These are phyloP conservation scores for Isabelozyma rhagii DNA, from an alignment of 805 yeast species.

Conservation along the genomic window DNA sequence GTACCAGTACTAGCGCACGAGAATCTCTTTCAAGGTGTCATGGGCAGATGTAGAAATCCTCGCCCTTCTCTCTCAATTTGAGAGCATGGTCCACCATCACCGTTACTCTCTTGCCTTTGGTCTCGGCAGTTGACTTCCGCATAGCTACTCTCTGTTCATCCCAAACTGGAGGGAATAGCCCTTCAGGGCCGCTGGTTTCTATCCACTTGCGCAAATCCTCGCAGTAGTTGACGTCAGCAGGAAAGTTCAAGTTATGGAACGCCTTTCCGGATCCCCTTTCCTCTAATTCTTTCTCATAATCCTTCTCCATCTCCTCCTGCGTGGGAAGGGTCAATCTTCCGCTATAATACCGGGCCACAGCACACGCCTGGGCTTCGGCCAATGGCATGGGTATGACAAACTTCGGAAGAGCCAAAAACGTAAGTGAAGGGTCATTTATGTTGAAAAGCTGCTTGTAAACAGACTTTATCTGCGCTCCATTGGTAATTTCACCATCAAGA, in stretches of 20 bases:
- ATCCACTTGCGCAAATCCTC: constrained; percentile 29
- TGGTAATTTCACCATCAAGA: constrained; percentile 19
- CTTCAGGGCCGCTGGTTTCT: constrained; percentile 1
- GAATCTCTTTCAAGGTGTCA: too few relatives aligned
- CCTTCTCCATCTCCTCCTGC: constrained; percentile 28
- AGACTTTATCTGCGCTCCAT: constrained; percentile 36
- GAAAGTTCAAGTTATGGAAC: constrained; percentile 45
- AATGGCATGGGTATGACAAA: constrained; percentile 51
- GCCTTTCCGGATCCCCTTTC: constrained; percentile 17
- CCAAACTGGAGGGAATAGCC: constrained; percentile 7
- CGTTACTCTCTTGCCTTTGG: constrained; percentile 7
- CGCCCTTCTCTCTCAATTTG: constrained; percentile 1
- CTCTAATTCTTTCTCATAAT: constrained; percentile 25
- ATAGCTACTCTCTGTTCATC: constrained; percentile 4
- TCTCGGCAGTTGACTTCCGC: constrained; percentile 2
- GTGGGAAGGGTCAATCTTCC: constrained; percentile 44
- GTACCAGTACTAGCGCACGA: too few relatives aligned
- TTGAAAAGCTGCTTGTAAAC: constrained; percentile 47
- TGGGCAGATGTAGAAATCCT: neutral
- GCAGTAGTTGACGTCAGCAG: constrained; percentile 60
- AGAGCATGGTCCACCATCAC: constrained; percentile 6
- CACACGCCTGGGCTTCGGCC: constrained; percentile 47
- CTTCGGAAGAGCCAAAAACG: constrained; percentile 40
- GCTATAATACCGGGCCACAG: constrained; percentile 37
- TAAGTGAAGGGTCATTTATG: constrained; percentile 43